These are phyloP conservation scores for Wickerhamiella lipophila DNA, from an alignment of 805 yeast species.

Conservation along the genomic window DNA sequence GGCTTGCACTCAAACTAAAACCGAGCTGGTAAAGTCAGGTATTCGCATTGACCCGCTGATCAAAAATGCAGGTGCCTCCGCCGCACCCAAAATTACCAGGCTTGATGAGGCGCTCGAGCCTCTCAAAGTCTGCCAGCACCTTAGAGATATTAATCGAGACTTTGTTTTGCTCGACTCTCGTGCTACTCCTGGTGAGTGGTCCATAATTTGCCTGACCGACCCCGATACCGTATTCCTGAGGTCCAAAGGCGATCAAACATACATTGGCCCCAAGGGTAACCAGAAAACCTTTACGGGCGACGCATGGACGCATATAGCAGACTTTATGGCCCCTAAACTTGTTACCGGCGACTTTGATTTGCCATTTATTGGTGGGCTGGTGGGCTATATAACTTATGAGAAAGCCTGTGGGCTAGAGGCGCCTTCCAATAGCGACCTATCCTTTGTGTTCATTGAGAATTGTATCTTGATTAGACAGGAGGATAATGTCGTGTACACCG, in stretches of 20 bases:
- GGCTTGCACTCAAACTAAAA: not conserved
- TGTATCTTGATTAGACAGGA: slow-evolving; percentile 12
- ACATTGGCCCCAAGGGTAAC: slow-evolving; percentile 15
- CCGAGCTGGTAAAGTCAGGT: not conserved
- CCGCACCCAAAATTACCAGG: not conserved
- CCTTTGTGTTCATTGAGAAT: slow-evolving; percentile 19
- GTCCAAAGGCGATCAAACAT: slow-evolving; percentile 13
- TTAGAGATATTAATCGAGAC: slow-evolving; percentile 27
- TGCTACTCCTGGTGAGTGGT: slow-evolving; percentile 74
- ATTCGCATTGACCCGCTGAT: slow-evolving; percentile 6
- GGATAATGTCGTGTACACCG: slow-evolving; percentile 3
- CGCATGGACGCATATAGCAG: slow-evolving; percentile 12
- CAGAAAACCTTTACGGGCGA: not conserved
- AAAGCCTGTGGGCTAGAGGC: slow-evolving; percentile 35
- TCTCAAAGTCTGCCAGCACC: slow-evolving; percentile 12
- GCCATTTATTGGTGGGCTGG: slow-evolving; percentile 84
- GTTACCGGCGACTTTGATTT: slow-evolving; percentile 29
- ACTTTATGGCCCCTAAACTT: slow-evolving; percentile 19
- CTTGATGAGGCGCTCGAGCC: slow-evolving; percentile 3
- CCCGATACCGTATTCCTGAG: slow-evolving; percentile 17
- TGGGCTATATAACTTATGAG: slow-evolving; percentile 82
- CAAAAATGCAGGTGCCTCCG: not conserved
- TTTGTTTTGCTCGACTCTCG: slow-evolving; percentile 65
- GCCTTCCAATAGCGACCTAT: slow-evolving; percentile 19
- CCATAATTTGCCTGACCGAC: slow-evolving; percentile 55